A percentile compares a stretch with the other conserved stretches of the same genome.
phyloP scores from a whole-genome alignment of 345 rosid genomes.

The Streptanthus diversifolius region DNA sequence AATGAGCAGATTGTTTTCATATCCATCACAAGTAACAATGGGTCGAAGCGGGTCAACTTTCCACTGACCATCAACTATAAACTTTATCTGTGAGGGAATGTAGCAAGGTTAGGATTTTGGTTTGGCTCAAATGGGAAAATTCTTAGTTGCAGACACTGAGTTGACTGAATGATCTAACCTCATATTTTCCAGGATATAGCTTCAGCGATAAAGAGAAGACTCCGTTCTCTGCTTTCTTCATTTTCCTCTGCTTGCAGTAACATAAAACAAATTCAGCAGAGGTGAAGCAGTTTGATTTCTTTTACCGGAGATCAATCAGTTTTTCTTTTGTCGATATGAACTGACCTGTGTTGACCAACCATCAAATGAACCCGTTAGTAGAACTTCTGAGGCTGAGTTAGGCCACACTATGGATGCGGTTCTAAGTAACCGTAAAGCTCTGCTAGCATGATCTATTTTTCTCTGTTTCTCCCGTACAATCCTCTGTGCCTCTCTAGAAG shows the following conservation, averaged over 20 bases:
- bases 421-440: constrained; percentile 62
- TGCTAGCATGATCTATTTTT: constrained; percentile 56
- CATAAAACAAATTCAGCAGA: constrained; percentile 17
- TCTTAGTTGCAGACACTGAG: neutral
- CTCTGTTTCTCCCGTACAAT: constrained; percentile 70
- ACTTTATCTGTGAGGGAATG: constrained; percentile 61
- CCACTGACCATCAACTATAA: constrained; percentile 95
- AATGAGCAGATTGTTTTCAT: constrained; percentile 75
- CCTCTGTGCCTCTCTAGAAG: constrained; percentile 66
- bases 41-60: constrained; percentile 89
- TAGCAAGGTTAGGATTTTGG: constrained; percentile 3
- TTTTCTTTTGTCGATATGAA: neutral
- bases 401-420: constrained; percentile 78
- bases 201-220: constrained; percentile 62
- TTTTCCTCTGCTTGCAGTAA: constrained; percentile 59
- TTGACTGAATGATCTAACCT: constrained; percentile 45
- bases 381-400: constrained; percentile 76
- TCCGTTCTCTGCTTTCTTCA: constrained; percentile 71
- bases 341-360: constrained; percentile 91
- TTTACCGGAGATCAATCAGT: neutral
- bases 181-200: constrained; percentile 85
- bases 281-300: neutral
- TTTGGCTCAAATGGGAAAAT: neutral
- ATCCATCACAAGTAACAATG: constrained; percentile 50
- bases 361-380: constrained; percentile 84